phyloP scores from a whole-genome alignment of 106 monocot species.

The Dendrobium chrysotoxum region DNA sequence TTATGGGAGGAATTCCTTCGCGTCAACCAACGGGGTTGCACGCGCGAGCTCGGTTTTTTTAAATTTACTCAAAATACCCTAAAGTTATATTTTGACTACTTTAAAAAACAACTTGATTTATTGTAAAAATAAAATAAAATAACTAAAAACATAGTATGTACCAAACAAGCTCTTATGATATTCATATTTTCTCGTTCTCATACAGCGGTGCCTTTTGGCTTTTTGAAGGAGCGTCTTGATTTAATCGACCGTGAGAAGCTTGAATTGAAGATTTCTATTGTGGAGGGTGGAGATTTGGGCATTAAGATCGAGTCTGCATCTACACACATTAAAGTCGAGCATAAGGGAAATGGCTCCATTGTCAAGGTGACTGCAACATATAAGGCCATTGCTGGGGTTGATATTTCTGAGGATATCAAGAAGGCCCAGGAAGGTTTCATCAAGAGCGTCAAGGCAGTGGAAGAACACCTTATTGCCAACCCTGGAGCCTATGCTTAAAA shows the following conservation, averaged over 20 bases:
- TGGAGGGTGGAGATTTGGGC: slow-evolving; percentile 13
- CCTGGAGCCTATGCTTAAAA: slow-evolving; percentile 1
- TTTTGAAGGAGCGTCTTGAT: slow-evolving; percentile 15
- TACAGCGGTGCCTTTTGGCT: slow-evolving; percentile 9
- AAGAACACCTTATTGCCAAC: neutral
- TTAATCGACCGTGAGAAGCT: slow-evolving; percentile 15
- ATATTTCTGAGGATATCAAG: neutral
- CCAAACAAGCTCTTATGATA: too few species aligned
- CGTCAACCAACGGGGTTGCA: too few species aligned
- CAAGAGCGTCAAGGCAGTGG: neutral
- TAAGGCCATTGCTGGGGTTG: slow-evolving; percentile 5
- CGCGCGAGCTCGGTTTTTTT: too few species aligned
- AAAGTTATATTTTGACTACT: too few species aligned
- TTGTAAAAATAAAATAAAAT: too few species aligned
- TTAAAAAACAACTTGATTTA: too few species aligned
- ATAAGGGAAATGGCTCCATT: slow-evolving; percentile 1
- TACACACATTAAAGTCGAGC: slow-evolving; percentile 11
- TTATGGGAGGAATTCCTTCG: too few species aligned
- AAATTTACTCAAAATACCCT: too few species aligned
- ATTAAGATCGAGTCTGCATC: slow-evolving; percentile 12
- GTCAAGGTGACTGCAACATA: neutral
- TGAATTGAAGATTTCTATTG: neutral
- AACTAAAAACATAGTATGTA: too few species aligned
- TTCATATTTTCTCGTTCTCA: too few species aligned
- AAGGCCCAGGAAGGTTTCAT: slow-evolving; percentile 2